Evolutionary conservation across 176 grass and related monocot genomes (phyloP), one percentile per base, ranked within the genome.

Genomic region (Urochloa ruziziensis): DNA sequence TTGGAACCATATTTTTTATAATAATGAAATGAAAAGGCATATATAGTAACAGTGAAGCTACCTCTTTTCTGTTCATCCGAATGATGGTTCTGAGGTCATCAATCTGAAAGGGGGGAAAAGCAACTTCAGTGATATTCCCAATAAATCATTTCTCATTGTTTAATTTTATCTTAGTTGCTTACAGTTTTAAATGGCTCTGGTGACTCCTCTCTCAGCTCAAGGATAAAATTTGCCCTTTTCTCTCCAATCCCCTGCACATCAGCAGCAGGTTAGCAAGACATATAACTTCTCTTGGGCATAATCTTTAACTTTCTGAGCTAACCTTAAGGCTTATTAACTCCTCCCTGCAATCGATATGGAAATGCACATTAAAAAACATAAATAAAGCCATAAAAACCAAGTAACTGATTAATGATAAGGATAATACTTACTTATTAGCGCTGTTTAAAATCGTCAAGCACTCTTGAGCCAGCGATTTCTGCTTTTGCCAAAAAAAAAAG

Each of bases 371-470:
- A 85, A 33, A 48, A 56, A 79, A 64, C 0, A 76, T 18, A 79
- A 70, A 7, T 52, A 52, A 52, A 46, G 12, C 43, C n/a, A n/a
- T n/a, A n/a, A n/a, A n/a, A n/a, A n/a, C n/a, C 3, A 29, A 34
- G 4, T 58, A 13, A 61, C 5, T 54, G 6, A 25, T 28, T 34
- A 62, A 52, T 80, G 13, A 7, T 64, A 43, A 62, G 66, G 62
- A 49, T 17, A 15, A 27, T 40, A 85, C 90, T 94, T 78, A 94
- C 93, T 92, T 94, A 7, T 62, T 92, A 29, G 87, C 93, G 46
- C 84, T 92, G 61, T 94, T 94, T 21, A 94, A 62, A 78, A 94
- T 85, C 8, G 56, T 19, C 62, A 94, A 71, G 46, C 90, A 94
- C 43, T 90, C 90, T 57, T 86, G 75, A 17, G 53, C 63, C 46